phyloP scores from a whole-genome alignment of 2,329 filamentous ascomycete genomes.

The Fusarium odoratissimum region DNA sequence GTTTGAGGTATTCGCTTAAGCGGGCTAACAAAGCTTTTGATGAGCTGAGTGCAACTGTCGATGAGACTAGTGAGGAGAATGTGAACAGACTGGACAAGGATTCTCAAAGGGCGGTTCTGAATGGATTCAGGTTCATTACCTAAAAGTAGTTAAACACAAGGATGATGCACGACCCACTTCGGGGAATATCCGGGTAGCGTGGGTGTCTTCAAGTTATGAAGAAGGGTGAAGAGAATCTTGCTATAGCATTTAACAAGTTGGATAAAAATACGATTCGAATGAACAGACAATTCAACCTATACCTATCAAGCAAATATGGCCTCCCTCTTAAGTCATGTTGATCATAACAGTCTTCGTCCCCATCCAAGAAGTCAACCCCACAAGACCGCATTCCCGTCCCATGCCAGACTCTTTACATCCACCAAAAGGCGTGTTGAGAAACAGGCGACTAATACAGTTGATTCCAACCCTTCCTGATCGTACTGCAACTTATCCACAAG shows the following conservation, averaged over 20 bases:
- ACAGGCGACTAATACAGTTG: background rate
- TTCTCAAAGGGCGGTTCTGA: background rate
- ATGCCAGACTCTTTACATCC: background rate
- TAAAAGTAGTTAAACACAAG: fast-evolving
- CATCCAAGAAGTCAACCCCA: background rate
- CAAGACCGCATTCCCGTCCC: background rate
- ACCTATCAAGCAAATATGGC: fast-evolving
- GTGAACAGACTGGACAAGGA: background rate
- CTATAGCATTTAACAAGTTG: fast-evolving
- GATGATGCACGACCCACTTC: fast-evolving
- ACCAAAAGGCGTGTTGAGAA: background rate
- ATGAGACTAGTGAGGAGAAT: background rate
- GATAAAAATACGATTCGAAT: fast-evolving
- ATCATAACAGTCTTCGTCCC: background rate
- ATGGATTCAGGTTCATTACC: background rate
- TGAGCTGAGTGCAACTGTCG: background rate
- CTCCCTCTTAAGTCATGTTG: background rate
- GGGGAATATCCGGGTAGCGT: fast-evolving
- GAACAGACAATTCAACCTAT: fast-evolving
- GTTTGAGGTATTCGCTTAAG: background rate
- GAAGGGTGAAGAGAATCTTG: background rate
- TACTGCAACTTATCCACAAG: background rate
- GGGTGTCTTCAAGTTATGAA: fast-evolving
- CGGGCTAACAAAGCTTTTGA: background rate
- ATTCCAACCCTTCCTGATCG: background rate